These are phyloP conservation scores for Phytophthora sp. DNA, from an alignment of 352 stramenopile species.

Conservation along the genomic window DNA sequence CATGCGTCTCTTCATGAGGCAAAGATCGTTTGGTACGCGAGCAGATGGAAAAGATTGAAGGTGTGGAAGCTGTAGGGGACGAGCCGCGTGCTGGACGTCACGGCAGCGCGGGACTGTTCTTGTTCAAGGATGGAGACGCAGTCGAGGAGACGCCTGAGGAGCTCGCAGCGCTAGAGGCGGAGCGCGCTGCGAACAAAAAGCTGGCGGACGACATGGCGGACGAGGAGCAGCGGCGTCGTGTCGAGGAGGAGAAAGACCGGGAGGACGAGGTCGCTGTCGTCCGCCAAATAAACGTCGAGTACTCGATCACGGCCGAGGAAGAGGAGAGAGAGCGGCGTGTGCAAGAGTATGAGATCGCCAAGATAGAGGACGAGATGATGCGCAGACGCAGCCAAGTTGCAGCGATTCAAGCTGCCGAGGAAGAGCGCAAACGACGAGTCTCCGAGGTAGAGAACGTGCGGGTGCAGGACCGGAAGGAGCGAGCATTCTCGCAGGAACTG, in stretches of 20 bases:
- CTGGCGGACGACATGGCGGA: constrained; percentile 62
- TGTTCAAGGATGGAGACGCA: constrained; percentile 48
- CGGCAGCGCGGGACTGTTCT: constrained; percentile 58
- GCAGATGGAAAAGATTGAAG: constrained; percentile 18
- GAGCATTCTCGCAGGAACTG: constrained; percentile 38
- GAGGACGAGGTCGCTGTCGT: constrained; percentile 71
- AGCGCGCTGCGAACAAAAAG: constrained; percentile 61
- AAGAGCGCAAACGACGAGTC: constrained; percentile 57
- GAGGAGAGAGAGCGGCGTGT: constrained; percentile 71
- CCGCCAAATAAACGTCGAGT: constrained; percentile 79
- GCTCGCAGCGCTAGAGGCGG: constrained; percentile 36
- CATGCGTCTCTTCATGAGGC: constrained; percentile 29
- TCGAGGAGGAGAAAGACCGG: constrained; percentile 55
- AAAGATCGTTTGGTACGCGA: constrained; percentile 10
- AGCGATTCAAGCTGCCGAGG: constrained; percentile 49
- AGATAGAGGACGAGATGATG: constrained; percentile 67
- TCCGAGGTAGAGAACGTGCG: constrained; percentile 40
- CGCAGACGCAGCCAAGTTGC: constrained; percentile 50
- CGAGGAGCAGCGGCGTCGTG: constrained; percentile 58
- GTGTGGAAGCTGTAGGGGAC: background rate
- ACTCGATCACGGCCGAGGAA: constrained; percentile 60
- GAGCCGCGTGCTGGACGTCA: constrained; percentile 31
- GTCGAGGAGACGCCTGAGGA: constrained; percentile 52
- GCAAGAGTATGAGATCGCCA: constrained; percentile 65
- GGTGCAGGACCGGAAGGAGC: constrained; percentile 33